phyloP scores from a whole-genome alignment of 2,329 filamentous ascomycete genomes.

The Hypoxylon sp. region DNA sequence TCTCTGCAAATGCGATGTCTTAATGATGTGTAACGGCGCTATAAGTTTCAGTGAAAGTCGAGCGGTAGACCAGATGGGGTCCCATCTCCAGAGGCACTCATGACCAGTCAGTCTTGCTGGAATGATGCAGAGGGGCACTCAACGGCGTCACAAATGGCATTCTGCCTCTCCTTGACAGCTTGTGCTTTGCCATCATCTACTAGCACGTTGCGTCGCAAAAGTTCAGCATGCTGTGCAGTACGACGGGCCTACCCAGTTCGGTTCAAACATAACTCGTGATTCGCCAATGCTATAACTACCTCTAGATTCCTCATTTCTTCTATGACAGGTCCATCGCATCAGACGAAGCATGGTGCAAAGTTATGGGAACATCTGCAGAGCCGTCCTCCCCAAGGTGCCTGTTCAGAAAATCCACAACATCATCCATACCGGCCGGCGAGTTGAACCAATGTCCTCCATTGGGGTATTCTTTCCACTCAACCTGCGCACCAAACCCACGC shows the following conservation, averaged over 20 bases:
- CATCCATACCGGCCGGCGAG: slow-evolving; percentile 59
- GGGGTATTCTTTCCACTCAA: slow-evolving; percentile 59
- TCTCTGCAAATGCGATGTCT: neutral
- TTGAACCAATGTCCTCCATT: slow-evolving; percentile 62
- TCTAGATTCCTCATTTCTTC: neutral
- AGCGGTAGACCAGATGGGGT: no score
- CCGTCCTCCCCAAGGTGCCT: slow-evolving; percentile 11
- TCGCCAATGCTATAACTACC: neutral
- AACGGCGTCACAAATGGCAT: no score
- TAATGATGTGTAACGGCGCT: no score
- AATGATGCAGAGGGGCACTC: no score
- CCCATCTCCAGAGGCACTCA: no score
- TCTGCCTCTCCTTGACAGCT: no score
- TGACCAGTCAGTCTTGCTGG: no score
- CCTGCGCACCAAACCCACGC: slow-evolving; percentile 54
- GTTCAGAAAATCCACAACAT: slow-evolving; percentile 55
- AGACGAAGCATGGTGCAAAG: neutral
- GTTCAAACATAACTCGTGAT: neutral
- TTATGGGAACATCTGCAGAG: neutral
- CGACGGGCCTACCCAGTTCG: neutral
- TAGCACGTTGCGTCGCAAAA: no score
- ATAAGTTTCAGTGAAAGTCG: no score
- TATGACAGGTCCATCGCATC: slow-evolving; percentile 21
- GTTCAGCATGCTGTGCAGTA: no score
- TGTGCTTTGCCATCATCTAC: no score